These are phyloP conservation scores for Cardamine chenopodiifolia DNA, from an alignment of 345 rosid species.

Conservation along the genomic window DNA sequence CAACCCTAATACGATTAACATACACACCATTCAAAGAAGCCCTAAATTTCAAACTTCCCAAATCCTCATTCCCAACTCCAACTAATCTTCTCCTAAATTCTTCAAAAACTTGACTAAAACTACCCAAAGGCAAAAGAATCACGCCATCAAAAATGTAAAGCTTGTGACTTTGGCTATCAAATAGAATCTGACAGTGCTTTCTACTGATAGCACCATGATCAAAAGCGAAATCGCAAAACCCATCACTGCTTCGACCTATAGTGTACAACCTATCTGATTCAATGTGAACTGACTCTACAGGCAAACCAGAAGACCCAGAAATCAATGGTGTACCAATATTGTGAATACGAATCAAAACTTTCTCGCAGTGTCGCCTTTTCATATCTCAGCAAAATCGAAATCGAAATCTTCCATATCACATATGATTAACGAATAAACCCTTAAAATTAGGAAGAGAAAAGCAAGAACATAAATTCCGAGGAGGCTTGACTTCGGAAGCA, in stretches of 20 bases:
- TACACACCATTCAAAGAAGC: conserved; percentile 66
- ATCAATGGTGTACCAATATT: conserved; percentile 56
- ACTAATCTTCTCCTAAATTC: conserved; percentile 52
- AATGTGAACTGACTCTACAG: conserved; percentile 46
- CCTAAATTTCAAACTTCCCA: conserved; percentile 39
- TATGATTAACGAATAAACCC: background rate
- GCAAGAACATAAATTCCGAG: too few relatives aligned
- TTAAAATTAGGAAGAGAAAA: background rate
- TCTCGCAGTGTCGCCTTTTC: conserved; percentile 41
- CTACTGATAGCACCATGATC: conserved; percentile 57
- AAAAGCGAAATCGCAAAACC: conserved; percentile 55
- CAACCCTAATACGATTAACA: conserved; percentile 60
- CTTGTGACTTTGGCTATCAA: conserved; percentile 52
- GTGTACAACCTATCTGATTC: conserved; percentile 59
- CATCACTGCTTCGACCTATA: conserved; percentile 54
- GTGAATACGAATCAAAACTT: conserved; percentile 52
- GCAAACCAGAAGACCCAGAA: conserved; percentile 50
- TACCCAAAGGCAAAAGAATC: conserved; percentile 17
- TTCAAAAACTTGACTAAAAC: conserved; percentile 35
- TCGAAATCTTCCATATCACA: conserved; percentile 32
- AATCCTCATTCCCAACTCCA: conserved; percentile 13
- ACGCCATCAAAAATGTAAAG: conserved; percentile 65
- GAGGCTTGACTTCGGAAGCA: background rate
- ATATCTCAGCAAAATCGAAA: conserved; percentile 28
- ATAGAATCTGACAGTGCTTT: conserved; percentile 73